phyloP scores from a whole-genome alignment of 129 eudicot genomes.

The Flaveria sonorensis region DNA sequence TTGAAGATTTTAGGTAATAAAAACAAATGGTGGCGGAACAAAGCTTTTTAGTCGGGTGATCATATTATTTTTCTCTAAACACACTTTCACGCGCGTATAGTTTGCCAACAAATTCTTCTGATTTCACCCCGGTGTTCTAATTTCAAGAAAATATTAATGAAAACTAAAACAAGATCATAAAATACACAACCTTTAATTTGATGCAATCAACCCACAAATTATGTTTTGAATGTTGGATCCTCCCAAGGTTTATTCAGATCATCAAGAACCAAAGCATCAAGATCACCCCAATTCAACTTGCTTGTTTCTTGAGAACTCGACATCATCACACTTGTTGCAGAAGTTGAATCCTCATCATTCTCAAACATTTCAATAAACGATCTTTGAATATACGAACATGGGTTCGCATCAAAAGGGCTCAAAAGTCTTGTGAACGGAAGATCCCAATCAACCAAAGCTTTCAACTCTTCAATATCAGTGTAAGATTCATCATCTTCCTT shows the following conservation, averaged over 20 bases:
- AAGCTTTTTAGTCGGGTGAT: too few species aligned
- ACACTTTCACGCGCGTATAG: too few species aligned
- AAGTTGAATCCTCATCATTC: background rate
- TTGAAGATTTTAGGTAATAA: background rate
- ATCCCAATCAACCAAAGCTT: constrained; percentile 37
- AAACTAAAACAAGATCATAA: constrained; percentile 21
- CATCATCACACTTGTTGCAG: constrained; percentile 34
- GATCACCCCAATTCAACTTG: constrained; percentile 66
- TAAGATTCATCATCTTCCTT: constrained; percentile 17
- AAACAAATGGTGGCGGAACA: too few species aligned
- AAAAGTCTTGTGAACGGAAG: background rate
- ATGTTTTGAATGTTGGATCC: constrained; percentile 60
- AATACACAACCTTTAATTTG: constrained; percentile 10
- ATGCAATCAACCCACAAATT: constrained; percentile 18
- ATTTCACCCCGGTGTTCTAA: background rate
- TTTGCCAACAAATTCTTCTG: background rate
- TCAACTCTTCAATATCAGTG: constrained; percentile 35
- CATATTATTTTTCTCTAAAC: too few species aligned
- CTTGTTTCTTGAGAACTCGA: constrained; percentile 33
- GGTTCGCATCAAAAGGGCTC: constrained; percentile 21
- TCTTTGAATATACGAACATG: background rate
- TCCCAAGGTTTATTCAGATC: constrained; percentile 72
- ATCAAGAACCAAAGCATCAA: constrained; percentile 48
- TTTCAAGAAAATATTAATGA: constrained; percentile 13
- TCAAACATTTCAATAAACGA: constrained; percentile 27